Evolutionary conservation across 2,329 filamentous ascomycete species (phyloP), one percentile per base, ranked within the genome.

Genomic region (Lachnellula arida): DNA sequence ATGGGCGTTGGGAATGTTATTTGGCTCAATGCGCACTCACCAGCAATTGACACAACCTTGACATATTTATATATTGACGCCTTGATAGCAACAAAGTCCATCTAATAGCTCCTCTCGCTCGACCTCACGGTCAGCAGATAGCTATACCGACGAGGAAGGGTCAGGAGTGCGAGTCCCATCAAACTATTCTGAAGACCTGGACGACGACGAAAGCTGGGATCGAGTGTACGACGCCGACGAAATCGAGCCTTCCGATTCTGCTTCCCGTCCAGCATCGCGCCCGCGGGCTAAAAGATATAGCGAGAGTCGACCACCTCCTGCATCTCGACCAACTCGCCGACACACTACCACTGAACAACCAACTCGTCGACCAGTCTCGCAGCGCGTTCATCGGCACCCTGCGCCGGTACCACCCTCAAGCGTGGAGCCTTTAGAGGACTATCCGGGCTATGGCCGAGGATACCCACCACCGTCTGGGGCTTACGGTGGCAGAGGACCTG

Each of bases 351-450:
- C 63, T 14, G 67, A 69, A 58, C 55, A 73, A 74, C 65, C 70
- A 68, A 55, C 68, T 71, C 56, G 58, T 46, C 59, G 64, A 39
- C 70, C 70, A 56, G 47, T 73, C 70, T 59, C 73, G 70, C 55
- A 70, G 69, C 59, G 75, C 68, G 61, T 74, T 66, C 66, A 71
- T 62, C 76, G 62, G 72, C 72, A 75, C 70, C 56, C 73, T 57
- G 71, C 71, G 64, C 79, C 80, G 62, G 75, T 75, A 60, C 76
- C 78, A 61, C 76, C 82, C 54, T 81, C 82, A 75, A 88, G 80
- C 70, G 77, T 81, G 75, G 86, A 88, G 69, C 80, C 80, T 37
- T 77, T 77, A 19, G 84, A 89, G 23, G 84, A 88, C n/a, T 86
- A 80, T 68, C 72, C 74, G 60, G 71, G 66, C 64, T 75, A 72